Evolutionary conservation across 2,329 filamentous ascomycete genomes (phyloP), one percentile per base, ranked within the genome.

Genomic region (Ilyonectria mors-panacis): DNA sequence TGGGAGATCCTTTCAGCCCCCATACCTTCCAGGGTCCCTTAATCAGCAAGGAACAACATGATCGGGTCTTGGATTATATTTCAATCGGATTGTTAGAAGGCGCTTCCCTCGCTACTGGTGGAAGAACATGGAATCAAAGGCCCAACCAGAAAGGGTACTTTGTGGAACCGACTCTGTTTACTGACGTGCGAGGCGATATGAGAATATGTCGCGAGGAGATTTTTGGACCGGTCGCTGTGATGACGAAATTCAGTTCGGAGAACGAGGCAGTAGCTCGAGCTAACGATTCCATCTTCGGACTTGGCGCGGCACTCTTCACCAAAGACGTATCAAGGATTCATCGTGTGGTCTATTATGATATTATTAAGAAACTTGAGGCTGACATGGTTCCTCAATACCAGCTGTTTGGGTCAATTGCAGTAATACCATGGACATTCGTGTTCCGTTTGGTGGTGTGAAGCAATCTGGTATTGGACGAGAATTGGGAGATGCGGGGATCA

Each of bases 1-100:
- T 93, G n/a, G 92, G 92, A 65, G 87, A 93, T 76, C 91, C 91
- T 0, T 94, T 93, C 77, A 84, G 85, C 6, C 86, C 90, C 69
- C 84, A 83, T 53, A 93, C 91, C 1, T 92, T 90, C 82, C 92
- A 94, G 77, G 92, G 92, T 1, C 92, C 92, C 0, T 91, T 93
- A 77, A 88, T 93, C 56, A 91, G 89, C 6, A 90, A 90, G 77
- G 79, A 83, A 15, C 92, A 94, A 78, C 92, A 91, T 75, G 90
- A 94, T 56, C 85, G 88, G 55, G 86, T 95, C 3, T 83, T 94
- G 37, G 85, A 84, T 1, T 95, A 91, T 78, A 89, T 94, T 55
- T 87, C 93, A 65, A 77, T 84, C 12, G 92, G 91, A 15, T 92
- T 92, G 73, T 84, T 84, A 6, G 90, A 92, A 76, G 92, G 92